A percentile compares a stretch with the other conserved stretches of the same genome.
These are phyloP conservation scores for Plantago lanceolata DNA, from an alignment of 305 asterid species.

Conservation along the genomic window DNA sequence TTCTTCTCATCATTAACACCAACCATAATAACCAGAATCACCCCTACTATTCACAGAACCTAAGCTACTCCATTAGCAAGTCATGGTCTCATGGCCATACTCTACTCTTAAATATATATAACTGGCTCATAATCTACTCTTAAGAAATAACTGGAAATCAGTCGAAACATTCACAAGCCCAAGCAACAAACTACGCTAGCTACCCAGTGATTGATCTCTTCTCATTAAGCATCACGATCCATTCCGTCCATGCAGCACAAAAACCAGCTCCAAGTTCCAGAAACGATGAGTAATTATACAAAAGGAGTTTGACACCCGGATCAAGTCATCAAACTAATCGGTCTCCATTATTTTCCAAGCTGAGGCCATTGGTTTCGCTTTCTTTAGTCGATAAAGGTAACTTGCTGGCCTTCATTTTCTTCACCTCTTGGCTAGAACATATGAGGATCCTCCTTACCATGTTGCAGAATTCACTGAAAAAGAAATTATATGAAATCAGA, in stretches of 20 bases:
- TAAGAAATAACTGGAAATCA: too few relatives aligned
- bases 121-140: too few relatives aligned
- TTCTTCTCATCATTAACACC: background rate
- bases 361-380: conserved; percentile 33
- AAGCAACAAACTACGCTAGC: background rate
- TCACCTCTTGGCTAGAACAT: conserved; percentile 69
- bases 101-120: background rate
- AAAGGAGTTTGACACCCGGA: background rate
- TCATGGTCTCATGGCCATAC: background rate
- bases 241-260: too few relatives aligned
- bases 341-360: conserved; percentile 20
- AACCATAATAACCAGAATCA: conserved; percentile 1
- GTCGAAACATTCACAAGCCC: background rate
- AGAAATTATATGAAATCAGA: background rate
- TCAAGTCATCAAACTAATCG: background rate
- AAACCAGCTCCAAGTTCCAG: too few relatives aligned
- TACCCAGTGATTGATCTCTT: too few relatives aligned
- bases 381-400: conserved; percentile 40
- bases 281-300: too few relatives aligned
- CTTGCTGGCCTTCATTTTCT: conserved; percentile 63
- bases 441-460: conserved; percentile 78
- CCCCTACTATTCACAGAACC: conserved; percentile 1
- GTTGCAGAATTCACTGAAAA: conserved; percentile 74
- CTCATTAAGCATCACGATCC: too few relatives aligned
- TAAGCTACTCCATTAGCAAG: background rate